These are phyloP conservation scores for Neobulgaria alba DNA, from an alignment of 2,329 filamentous ascomycete species.

Conservation along the genomic window DNA sequence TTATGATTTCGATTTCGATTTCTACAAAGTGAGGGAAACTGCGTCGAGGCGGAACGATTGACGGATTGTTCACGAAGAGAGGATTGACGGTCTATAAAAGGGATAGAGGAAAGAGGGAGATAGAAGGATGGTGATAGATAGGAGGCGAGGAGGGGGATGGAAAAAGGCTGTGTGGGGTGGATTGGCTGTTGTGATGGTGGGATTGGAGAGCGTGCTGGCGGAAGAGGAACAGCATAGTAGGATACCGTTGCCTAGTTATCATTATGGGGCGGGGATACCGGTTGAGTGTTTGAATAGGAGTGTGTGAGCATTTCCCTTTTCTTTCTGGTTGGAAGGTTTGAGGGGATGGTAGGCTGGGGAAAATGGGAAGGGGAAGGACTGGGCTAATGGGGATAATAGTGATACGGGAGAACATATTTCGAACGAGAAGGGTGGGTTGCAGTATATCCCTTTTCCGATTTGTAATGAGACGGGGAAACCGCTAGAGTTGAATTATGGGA, in stretches of 20 bases:
- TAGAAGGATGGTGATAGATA: not conserved
- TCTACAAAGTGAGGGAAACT: too few species aligned
- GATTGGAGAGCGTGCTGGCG: not conserved
- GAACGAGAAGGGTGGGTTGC: conserved; percentile 68
- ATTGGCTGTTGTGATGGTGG: not conserved
- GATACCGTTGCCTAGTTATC: conserved; percentile 46
- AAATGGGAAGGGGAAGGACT: not conserved
- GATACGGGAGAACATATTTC: conserved; percentile 88
- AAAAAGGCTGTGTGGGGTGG: too few species aligned
- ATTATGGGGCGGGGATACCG: conserved; percentile 57
- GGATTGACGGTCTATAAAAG: not conserved
- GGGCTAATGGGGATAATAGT: conserved; percentile 35
- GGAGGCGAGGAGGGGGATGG: not conserved
- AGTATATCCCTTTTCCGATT: conserved; percentile 84
- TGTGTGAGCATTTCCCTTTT: conserved; percentile 43
- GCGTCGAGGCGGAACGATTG: too few species aligned
- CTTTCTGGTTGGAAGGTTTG: conserved; percentile 1
- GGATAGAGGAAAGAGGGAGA: not conserved
- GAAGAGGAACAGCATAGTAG: conserved; percentile 18
- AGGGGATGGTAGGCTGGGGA: not conserved
- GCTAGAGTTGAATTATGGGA: conserved; percentile 79
- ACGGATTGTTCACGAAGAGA: too few species aligned
- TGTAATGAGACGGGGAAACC: conserved; percentile 83
- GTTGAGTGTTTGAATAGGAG: conserved; percentile 69
- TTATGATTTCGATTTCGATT: too few species aligned